Base-by-base conservation (phyloP, 345 rosid species). In the Pugionium dolabratum region DNA sequence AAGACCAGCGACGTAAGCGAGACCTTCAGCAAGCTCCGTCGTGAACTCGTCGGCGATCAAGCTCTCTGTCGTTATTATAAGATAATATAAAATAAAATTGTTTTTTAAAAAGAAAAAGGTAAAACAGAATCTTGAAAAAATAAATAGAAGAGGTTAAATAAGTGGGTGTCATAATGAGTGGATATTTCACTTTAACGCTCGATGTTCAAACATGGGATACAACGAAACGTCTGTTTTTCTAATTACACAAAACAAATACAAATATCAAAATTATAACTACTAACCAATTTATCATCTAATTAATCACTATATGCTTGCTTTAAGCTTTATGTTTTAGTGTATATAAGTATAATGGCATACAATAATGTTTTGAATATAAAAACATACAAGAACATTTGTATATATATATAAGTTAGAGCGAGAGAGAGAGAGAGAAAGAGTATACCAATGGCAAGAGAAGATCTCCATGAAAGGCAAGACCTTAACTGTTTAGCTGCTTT, bases 1-100 rank as follows among this genome's bases (percentile, higher is more conserved):
- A 43, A 87, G 96, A 9, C 99, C 99, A 34, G 97, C 91, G 3
- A 91, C 91, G 32, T 81, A 95, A 39, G 97, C 97, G 53, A 83
- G 68, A 59, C 97, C 99, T 48, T 95, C 97, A 36, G 89, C 82
- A 0, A 95, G 85, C 79, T 91, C 96, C 50, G 85, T 82, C 27
- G 96, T 85, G 87, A 95, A 95, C 84, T 95, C 99, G 39, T 95
- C 99, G n/a, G 99, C 99, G 71, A 91, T 89, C 77, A 95, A 74
- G 58, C 71, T 75, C 3, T 89, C 99, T 95, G 46, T 30, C 30
- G 35, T 46, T 18, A 36, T 8, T 30, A 34, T 26, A 50, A 50
- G 25, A 34, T 4, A 27, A 8, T 9, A 47, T 8, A 40, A 40
- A 9, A 7, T 1, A 58, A 59, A 51, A 9, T 10, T 18, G 18